Conservation (phyloP, 2,329 filamentous ascomycete species). For the Pseudopyricularia cyperi region DNA sequence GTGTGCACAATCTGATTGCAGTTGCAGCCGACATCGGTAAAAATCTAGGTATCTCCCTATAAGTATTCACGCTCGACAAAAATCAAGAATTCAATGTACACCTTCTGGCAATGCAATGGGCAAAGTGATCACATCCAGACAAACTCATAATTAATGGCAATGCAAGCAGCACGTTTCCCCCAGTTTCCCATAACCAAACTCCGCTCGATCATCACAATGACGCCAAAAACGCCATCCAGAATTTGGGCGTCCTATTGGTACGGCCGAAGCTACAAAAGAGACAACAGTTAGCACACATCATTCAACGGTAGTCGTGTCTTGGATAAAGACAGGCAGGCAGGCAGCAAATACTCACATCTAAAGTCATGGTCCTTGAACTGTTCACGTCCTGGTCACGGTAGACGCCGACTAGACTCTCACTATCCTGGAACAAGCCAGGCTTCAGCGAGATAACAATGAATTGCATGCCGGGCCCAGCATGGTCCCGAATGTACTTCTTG, state of each 20-base stretch:
- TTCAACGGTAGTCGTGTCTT: background rate
- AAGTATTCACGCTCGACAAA: background rate
- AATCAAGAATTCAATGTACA: background rate
- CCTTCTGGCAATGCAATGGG: background rate
- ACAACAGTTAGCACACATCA: background rate
- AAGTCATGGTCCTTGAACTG: constrained; percentile 76
- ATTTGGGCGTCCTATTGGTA: background rate
- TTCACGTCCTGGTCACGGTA: constrained; percentile 93
- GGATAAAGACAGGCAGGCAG: background rate
- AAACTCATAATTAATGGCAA: no score
- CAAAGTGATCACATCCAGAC: background rate
- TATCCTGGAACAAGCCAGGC: constrained; percentile 89
- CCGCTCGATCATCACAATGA: background rate
- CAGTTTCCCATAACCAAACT: background rate
- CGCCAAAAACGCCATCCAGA: background rate
- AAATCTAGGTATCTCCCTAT: background rate
- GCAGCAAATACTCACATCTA: constrained; percentile 66
- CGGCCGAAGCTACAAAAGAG: background rate
- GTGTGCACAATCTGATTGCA: no score
- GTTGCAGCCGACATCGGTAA: no score
- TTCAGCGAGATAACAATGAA: constrained; percentile 98
- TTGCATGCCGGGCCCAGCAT: constrained; percentile 94
- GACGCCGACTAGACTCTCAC: constrained; percentile 87
- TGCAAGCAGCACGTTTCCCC: no score
- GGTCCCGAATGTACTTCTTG: constrained; percentile 89